Base-by-base conservation (phyloP, 2,329 filamentous ascomycete genomes). In the Botrytis pseudocinerea region DNA sequence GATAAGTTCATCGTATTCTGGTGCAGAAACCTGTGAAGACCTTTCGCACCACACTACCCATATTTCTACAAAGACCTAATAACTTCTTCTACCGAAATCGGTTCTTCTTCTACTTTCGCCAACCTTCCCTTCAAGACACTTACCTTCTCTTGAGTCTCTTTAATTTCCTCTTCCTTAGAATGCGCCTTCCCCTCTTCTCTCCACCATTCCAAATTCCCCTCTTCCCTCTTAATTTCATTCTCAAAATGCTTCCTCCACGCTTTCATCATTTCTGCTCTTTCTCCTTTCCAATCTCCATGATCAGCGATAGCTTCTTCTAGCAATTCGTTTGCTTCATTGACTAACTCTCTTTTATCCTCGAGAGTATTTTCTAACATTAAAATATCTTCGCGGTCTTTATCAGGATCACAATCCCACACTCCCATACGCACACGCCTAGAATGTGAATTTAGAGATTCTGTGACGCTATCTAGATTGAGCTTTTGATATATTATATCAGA, bases 191-290 rank as follows among this genome's bases (percentile, higher is more conserved):
- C 73, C 18, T 73, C 62, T 28, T 28, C 28, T n/a, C 32, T 73
- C 9, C 57, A 46, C 38, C 48, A 73, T 7, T 73, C 46, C 32
- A 74, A n/a, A 51, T 74, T 28, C 16, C 12, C 64, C 38, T 66
- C 25, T 42, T 61, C 32, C 20, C 44, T n/a, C 12, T 51, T 9
- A 54, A 75, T 69, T 1, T n/a, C 40, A 2, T 44, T 28, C 38
- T 63, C 28, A 40, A 74, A 62, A 54, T 75, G 18, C 12, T 64
- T 73, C 46, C 35, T 66, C 69, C 75, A 73, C 3, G 61, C 60
- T 35, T 64, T 54, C 18, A 63, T 5, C 18, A 38, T 28, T 60
- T 75, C 60, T 69, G 59, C 20, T 63, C 68, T 46, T 62, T 51
- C 61, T 54, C 42, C 54, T 18, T 69, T 22, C n/a, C 65, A 54